Evolutionary conservation across 2,329 filamentous ascomycete genomes (phyloP), one percentile per base, ranked within the genome.

Genomic region (Orbilia javanica): DNA sequence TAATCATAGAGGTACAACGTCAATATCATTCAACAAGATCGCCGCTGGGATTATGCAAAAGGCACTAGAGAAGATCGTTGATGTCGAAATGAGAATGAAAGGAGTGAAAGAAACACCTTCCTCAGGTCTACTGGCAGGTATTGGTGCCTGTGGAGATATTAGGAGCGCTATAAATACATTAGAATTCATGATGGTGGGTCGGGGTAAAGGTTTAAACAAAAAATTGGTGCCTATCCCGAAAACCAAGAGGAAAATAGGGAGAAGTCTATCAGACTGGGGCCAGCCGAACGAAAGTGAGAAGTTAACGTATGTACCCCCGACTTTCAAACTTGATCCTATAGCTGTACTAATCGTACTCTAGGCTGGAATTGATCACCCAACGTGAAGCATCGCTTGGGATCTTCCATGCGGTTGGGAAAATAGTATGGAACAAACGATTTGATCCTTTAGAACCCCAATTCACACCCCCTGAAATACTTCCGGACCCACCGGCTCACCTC

Each of bases 381-480:
- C 89, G 96, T 70, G 96, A 98, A 85, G 91, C 92, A 15, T 97
- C 91, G 79, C 86, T 99, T 1, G 96, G 95, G 0, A 93, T 99
- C 63, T 99, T 99, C 82, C 96, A 99, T 83, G 94, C 96, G 0
- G 92, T 98, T 11, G 96, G 95, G 2, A 97, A 96, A 83, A 93
- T 99, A 1, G 91, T 98, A 0, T 97, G 98, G 85, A 99, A 99
- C 85, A 99, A 97, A 83, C 60, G 74, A 72, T 68, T 71, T 29
- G 73, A 71, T 29, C 57, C 73, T 25, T 66, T 60, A 15, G 74
- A 78, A 39, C 63, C 74, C 10, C 50, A 53, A 50, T 39, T 27
- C 15, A 39, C 15, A 55, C 74, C 74, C 1, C 62, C 74, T 13
- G 74, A 78, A 42, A 68, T 46, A 8, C 67, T 78, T 36, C 74